These are phyloP conservation scores for Blastobotrys muscicola DNA, from an alignment of 805 yeast genomes.

Conservation along the genomic window DNA sequence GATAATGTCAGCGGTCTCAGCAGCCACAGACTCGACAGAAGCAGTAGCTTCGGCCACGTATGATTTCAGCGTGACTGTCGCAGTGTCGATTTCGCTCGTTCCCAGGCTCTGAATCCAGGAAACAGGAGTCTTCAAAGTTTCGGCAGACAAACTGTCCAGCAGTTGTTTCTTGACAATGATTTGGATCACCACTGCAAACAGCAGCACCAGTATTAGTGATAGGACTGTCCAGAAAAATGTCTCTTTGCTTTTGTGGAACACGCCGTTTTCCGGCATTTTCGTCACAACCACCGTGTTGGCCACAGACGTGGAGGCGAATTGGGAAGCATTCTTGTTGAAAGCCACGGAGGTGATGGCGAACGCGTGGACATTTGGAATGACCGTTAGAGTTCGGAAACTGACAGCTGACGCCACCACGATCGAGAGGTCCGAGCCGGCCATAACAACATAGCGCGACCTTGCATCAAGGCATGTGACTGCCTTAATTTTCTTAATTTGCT, in stretches of 20 bases:
- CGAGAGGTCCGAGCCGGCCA: constrained; percentile 61
- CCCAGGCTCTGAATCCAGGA: too few species aligned
- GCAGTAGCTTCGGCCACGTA: too few species aligned
- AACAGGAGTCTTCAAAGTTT: too few species aligned
- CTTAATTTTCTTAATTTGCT: constrained; percentile 10
- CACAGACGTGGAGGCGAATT: constrained; percentile 66
- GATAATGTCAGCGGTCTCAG: too few species aligned
- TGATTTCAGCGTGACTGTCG: too few species aligned
- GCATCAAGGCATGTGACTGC: constrained; percentile 40
- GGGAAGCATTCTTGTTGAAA: constrained; percentile 58
- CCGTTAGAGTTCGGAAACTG: constrained; percentile 42
- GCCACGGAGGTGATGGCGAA: constrained; percentile 70
- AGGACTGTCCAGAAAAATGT: constrained; percentile 15
- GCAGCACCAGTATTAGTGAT: constrained; percentile 18
- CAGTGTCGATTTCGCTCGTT: too few species aligned
- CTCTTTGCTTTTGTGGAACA: constrained; percentile 8
- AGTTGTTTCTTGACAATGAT: constrained; percentile 18
- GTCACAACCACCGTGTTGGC: constrained; percentile 62
- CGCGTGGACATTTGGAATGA: constrained; percentile 54
- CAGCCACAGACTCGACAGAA: too few species aligned
- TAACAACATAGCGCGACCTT: constrained; percentile 40
- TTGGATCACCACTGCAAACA: constrained; percentile 17
- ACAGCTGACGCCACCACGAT: constrained; percentile 45
- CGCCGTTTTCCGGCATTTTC: constrained; percentile 38
- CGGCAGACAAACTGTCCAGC: constrained; percentile 25